Evolutionary conservation across 2,329 filamentous ascomycete genomes (phyloP).

Genomic region (Diaporthe caulivora): DNA sequence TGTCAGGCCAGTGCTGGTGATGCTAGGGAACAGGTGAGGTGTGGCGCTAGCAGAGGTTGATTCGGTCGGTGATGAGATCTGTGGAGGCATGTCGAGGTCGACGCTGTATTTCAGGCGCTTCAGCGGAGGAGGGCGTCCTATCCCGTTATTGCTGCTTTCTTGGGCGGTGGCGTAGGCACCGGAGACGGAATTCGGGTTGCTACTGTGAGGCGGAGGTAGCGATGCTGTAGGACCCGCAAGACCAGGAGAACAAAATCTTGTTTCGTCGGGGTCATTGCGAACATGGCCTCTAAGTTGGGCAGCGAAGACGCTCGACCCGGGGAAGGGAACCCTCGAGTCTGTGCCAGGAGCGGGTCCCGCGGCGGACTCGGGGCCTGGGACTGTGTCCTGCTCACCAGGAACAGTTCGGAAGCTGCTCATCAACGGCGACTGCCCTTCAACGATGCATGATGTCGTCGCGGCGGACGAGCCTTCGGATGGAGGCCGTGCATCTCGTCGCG

Average conservation of each 20-base stretch:
- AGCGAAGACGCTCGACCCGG: slow-evolving; percentile 25
- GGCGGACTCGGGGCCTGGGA: slow-evolving; percentile 22
- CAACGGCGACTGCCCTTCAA: slow-evolving; percentile 27
- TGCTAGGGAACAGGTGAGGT: slow-evolving; percentile 45
- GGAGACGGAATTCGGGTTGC: neutral
- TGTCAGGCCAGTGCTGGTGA: slow-evolving; percentile 41
- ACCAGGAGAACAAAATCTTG: slow-evolving; percentile 27
- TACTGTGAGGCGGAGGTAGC: slow-evolving; percentile 20
- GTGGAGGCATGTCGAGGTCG: slow-evolving; percentile 35
- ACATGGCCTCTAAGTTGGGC: neutral
- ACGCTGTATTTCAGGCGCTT: slow-evolving; percentile 40
- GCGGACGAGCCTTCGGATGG: slow-evolving; percentile 46
- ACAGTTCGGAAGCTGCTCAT: slow-evolving; percentile 11
- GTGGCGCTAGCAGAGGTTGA: slow-evolving; percentile 27
- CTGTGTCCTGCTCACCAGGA: neutral
- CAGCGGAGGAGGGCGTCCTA: slow-evolving; percentile 29
- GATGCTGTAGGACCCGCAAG: slow-evolving; percentile 26
- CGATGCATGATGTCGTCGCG: slow-evolving; percentile 26
- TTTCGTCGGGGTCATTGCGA: slow-evolving; percentile 14
- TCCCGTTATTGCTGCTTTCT: slow-evolving; percentile 7
- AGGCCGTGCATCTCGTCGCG: slow-evolving; percentile 19
- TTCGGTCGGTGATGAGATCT: slow-evolving; percentile 33
- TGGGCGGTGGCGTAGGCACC: slow-evolving; percentile 3
- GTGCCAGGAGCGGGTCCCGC: neutral
- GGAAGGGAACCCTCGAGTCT: slow-evolving; percentile 17